phyloP scores from a whole-genome alignment of 2,329 filamentous ascomycete genomes.

The Ophiostoma sp. region DNA sequence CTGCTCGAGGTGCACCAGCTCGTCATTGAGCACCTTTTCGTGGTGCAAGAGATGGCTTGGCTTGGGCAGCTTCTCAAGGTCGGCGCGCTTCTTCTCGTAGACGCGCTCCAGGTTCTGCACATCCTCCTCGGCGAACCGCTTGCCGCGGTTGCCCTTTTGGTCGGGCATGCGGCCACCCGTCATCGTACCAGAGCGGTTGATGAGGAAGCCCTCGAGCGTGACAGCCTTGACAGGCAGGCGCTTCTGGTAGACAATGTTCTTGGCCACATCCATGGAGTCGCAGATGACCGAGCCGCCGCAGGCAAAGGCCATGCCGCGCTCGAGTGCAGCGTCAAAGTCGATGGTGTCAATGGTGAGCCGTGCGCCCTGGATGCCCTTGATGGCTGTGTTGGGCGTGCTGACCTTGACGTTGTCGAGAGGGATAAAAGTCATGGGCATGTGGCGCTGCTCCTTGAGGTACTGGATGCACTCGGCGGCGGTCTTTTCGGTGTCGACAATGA shows the following conservation, averaged over 20 bases:
- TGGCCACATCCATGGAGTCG: constrained; percentile 79
- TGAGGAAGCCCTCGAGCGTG: constrained; percentile 89
- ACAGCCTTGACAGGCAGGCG: constrained; percentile 89
- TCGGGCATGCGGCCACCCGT: constrained; percentile 83
- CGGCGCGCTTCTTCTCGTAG: constrained; percentile 68
- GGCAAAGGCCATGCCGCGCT: constrained; percentile 89
- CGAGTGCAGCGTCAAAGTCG: constrained; percentile 81
- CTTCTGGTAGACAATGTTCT: constrained; percentile 80
- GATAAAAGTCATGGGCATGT: constrained; percentile 86
- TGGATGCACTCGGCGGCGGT: constrained; percentile 90
- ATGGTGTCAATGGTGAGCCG: constrained; percentile 93
- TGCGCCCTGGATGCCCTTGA: constrained; percentile 83
- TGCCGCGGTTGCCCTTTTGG: constrained; percentile 62
- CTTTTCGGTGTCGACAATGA: constrained; percentile 93
- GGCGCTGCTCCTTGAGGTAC: constrained; percentile 85
- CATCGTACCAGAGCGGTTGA: constrained; percentile 94
- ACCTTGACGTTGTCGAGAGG: constrained; percentile 97
- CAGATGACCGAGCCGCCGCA: constrained; percentile 95
- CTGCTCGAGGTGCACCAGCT: constrained; percentile 74
- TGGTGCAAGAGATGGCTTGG: constrained; percentile 67
- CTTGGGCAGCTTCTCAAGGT: constrained; percentile 75
- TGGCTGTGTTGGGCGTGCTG: constrained; percentile 78
- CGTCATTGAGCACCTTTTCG: constrained; percentile 75
- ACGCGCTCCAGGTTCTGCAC: constrained; percentile 77
- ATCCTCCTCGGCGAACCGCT: constrained; percentile 84